Evolutionary conservation across 176 grass and related monocot species (phyloP).

Genomic region (Zoysia pacifica): DNA sequence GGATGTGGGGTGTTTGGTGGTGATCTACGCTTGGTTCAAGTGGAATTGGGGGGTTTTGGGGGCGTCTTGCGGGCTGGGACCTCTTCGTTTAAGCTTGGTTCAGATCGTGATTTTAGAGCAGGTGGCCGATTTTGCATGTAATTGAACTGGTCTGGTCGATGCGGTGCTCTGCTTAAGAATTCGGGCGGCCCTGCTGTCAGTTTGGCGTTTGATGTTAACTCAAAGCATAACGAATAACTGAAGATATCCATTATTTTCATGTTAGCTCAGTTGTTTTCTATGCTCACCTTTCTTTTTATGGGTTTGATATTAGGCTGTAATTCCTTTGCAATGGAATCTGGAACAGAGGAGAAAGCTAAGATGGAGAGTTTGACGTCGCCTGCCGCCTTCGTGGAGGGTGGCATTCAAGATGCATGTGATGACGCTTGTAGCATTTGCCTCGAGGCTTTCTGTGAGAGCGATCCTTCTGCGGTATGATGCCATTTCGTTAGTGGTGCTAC

Average conservation of each 20-base stretch:
- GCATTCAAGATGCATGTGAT: conserved; percentile 91
- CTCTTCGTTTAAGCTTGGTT: background rate
- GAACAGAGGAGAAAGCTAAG: conserved; percentile 57
- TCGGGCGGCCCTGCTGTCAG: background rate
- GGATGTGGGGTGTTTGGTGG: background rate
- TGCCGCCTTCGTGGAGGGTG: conserved; percentile 88
- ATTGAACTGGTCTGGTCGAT: background rate
- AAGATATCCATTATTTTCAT: conserved; percentile 22
- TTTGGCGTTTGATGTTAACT: background rate
- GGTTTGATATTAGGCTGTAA: conserved; percentile 26
- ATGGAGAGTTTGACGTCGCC: conserved; percentile 77
- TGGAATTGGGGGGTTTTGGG: background rate
- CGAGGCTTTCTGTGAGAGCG: conserved; percentile 74
- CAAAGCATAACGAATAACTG: background rate
- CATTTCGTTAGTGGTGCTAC: conserved; percentile 12
- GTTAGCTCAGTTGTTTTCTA: conserved; percentile 22
- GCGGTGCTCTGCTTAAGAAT: background rate
- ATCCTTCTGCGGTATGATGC: conserved; percentile 74
- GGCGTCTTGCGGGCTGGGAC: too few relatives aligned
- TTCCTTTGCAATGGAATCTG: conserved; percentile 48
- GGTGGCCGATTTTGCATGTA: background rate
- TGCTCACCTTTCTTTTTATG: background rate
- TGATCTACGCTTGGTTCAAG: background rate
- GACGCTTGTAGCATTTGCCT: conserved; percentile 96
- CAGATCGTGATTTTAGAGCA: background rate